These are phyloP conservation scores for Tulasnella sp. DNA, from an alignment of 768 basidiomycete species.

Conservation along the genomic window DNA sequence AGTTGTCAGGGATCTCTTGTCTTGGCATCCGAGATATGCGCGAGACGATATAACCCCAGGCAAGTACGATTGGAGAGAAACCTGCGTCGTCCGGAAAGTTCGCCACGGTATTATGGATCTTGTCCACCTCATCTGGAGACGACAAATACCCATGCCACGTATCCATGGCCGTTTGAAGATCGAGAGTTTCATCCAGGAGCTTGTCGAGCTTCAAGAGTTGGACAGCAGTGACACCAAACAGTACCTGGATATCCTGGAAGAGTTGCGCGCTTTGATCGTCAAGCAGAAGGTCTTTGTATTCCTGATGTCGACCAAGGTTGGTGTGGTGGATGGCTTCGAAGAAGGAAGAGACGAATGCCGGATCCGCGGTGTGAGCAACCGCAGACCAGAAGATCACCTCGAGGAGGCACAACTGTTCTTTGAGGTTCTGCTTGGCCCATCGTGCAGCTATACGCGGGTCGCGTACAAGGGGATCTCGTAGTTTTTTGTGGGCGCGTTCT, in stretches of 20 bases:
- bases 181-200: slow-evolving; percentile 63
- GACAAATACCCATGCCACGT: slow-evolving; percentile 34
- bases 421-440: slow-evolving; percentile 62
- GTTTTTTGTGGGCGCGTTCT: slow-evolving; percentile 20
- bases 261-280: slow-evolving; percentile 62
- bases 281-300: slow-evolving; percentile 49
- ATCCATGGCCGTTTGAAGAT: slow-evolving; percentile 48
- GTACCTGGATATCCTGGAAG: slow-evolving; percentile 50
- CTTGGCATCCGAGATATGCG: slow-evolving; percentile 36
- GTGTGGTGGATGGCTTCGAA: slow-evolving; percentile 53
- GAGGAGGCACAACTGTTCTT: slow-evolving; percentile 67
- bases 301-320: slow-evolving; percentile 51
- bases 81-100: slow-evolving; percentile 44
- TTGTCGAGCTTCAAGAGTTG: slow-evolving; percentile 18
- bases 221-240: slow-evolving; percentile 48
- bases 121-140: slow-evolving; percentile 48
- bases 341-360: slow-evolving; percentile 50
- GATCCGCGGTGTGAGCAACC: slow-evolving; percentile 61
- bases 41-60: slow-evolving; percentile 76
- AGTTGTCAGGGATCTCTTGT: slow-evolving; percentile 24
- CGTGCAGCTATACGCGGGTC: slow-evolving; percentile 45
- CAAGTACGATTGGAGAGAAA: slow-evolving; percentile 57
- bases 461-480: slow-evolving; percentile 26
- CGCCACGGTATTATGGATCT: slow-evolving; percentile 55
- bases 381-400: slow-evolving; percentile 85